phyloP scores from a whole-genome alignment of 805 yeast genomes.

The Myxozyma kluyveri region DNA sequence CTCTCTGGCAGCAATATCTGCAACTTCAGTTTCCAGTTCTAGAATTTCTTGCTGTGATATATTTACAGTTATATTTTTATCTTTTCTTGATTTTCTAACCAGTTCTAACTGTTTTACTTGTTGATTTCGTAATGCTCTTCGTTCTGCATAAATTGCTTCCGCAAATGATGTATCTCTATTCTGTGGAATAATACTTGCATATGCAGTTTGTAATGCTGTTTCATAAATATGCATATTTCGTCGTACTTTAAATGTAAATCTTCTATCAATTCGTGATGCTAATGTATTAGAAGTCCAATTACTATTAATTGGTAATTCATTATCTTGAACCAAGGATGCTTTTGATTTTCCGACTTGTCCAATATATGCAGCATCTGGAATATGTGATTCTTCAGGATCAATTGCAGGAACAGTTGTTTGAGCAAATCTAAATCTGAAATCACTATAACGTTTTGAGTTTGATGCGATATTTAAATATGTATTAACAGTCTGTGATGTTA shows the following conservation, averaged over 20 bases:
- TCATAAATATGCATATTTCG: not conserved
- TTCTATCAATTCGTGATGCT: not conserved
- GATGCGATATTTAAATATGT: constrained; percentile 61
- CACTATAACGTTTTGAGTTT: constrained; percentile 47
- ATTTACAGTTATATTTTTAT: too few relatives aligned
- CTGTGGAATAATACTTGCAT: too few relatives aligned
- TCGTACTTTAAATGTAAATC: not conserved
- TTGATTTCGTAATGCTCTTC: not conserved
- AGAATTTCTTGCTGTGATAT: too few relatives aligned
- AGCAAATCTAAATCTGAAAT: constrained; percentile 38
- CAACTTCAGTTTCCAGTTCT: not conserved
- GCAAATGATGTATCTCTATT: not conserved
- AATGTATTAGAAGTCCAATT: not conserved
- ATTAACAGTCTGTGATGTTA: constrained; percentile 47
- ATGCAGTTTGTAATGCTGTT: not conserved
- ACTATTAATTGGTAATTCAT: not conserved
- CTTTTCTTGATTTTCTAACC: too few relatives aligned
- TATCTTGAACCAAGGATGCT: constrained; percentile 6
- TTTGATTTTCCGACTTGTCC: constrained; percentile 11
- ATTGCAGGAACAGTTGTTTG: constrained; percentile 40
- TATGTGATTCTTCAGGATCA: constrained; percentile 42
- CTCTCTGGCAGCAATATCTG: not conserved
- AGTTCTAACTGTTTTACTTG: constrained; percentile 37
- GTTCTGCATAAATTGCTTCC: not conserved
- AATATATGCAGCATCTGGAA: constrained; percentile 35